Percentiles rank a stretch among this genome's conserved stretches.
Evolutionary conservation across 116 monocot species (phyloP).

Genomic region (Posidonia oceanica): DNA sequence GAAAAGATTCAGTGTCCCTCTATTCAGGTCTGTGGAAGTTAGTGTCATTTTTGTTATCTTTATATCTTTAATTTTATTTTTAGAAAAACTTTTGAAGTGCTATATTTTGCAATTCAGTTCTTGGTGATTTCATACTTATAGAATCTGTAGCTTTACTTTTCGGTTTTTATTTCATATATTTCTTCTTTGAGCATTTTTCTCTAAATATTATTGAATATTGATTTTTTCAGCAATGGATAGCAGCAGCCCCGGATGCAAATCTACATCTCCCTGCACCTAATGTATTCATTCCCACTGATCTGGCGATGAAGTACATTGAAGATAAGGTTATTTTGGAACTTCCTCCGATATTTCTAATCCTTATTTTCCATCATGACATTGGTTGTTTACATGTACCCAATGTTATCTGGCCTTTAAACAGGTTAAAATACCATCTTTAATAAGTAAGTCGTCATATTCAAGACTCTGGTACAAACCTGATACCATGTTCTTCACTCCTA

Average conservation of each 20-base stretch:
- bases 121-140: neutral
- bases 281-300: conserved; percentile 75
- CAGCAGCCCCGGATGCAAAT: conserved; percentile 53
- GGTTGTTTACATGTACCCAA: neutral
- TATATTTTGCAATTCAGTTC: neutral
- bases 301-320: conserved; percentile 40
- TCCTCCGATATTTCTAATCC: neutral
- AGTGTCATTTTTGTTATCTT: neutral
- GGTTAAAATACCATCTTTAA: conserved; percentile 47
- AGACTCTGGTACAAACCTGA: conserved; percentile 97
- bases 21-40: conserved; percentile 49
- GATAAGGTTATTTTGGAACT: conserved; percentile 35
- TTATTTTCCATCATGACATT: conserved; percentile 1
- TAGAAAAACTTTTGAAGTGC: neutral
- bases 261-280: conserved; percentile 71
- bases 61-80: neutral
- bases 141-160: neutral
- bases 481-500: conserved; percentile 68
- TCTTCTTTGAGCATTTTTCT: neutral
- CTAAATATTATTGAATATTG: neutral
- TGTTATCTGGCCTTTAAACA: conserved; percentile 10
- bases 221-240: conserved; percentile 63
- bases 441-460: conserved; percentile 64
- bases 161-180: neutral
- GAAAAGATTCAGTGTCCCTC: conserved; percentile 35